These are phyloP conservation scores for Musa troglodytarum DNA, from an alignment of 176 grass and related monocot genomes.

Conservation along the genomic window DNA sequence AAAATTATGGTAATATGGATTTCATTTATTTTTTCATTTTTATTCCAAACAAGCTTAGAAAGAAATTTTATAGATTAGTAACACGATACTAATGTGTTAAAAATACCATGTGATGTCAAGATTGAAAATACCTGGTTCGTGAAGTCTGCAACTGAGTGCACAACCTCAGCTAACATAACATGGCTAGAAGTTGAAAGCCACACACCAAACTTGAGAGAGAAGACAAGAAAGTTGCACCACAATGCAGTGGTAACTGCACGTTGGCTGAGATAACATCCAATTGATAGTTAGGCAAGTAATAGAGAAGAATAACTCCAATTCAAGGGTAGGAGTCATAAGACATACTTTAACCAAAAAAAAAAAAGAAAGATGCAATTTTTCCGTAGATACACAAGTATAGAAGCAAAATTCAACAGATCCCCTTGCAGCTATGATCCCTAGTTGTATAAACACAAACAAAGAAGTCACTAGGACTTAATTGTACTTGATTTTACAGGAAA, in stretches of 20 bases:
- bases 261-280: conserved; percentile 49
- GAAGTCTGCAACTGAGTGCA: conserved; percentile 82
- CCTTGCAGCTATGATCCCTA: neutral
- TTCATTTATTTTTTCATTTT: too few species aligned
- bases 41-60: too few species aligned
- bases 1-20: too few species aligned
- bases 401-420: neutral
- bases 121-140: conserved; percentile 64
- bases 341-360: neutral
- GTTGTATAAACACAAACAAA: neutral
- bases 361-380: neutral
- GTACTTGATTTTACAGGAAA: neutral
- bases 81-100: too few species aligned
- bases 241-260: conserved; percentile 84
- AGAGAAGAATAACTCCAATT: neutral
- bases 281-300: conserved; percentile 11
- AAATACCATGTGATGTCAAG: neutral
- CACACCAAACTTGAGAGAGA: conserved; percentile 90
- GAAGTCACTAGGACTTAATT: neutral
- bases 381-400: too few species aligned
- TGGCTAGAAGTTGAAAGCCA: conserved; percentile 97
- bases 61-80: too few species aligned
- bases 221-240: conserved; percentile 98
- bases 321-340: neutral
- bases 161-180: conserved; percentile 96